Evolutionary conservation across 2,329 filamentous ascomycete species (phyloP).

Genomic region (Stylonectria norvegica): DNA sequence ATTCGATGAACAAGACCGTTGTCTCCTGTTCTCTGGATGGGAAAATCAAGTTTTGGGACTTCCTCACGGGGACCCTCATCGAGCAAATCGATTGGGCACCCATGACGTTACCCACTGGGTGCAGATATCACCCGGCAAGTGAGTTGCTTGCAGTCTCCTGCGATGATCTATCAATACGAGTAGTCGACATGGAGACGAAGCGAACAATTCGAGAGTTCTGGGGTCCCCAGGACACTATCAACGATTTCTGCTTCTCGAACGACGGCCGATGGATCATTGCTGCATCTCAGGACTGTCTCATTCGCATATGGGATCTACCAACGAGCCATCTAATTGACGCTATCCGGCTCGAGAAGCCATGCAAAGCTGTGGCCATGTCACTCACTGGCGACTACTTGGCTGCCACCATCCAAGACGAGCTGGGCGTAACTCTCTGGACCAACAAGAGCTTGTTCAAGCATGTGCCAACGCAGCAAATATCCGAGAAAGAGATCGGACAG

Average conservation of each 20-base stretch:
- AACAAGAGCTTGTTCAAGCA: constrained; percentile 90
- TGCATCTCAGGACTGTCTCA: constrained; percentile 72
- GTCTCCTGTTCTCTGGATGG: constrained; percentile 88
- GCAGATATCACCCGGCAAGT: constrained; percentile 77
- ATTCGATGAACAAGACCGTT: constrained; percentile 81
- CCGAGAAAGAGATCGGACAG: constrained; percentile 67
- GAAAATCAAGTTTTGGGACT: constrained; percentile 97
- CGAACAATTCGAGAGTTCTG: constrained; percentile 91
- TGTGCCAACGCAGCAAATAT: constrained; percentile 79
- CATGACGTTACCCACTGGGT: constrained; percentile 70
- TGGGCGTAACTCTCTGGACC: constrained; percentile 94
- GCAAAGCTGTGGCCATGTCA: constrained; percentile 84
- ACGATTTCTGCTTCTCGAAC: constrained; percentile 83
- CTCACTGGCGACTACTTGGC: constrained; percentile 91
- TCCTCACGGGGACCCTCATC: constrained; percentile 73
- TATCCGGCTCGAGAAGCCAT: constrained; percentile 74
- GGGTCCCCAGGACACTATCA: constrained; percentile 70
- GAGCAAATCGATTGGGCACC: constrained; percentile 79
- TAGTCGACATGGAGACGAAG: constrained; percentile 87
- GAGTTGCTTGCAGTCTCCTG: constrained; percentile 87
- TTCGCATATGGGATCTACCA: constrained; percentile 91
- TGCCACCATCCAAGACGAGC: constrained; percentile 73
- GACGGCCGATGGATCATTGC: constrained; percentile 93
- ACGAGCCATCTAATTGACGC: constrained; percentile 95
- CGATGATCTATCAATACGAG: constrained; percentile 80